Evolutionary conservation across 441 rosid genomes (phyloP).

Genomic region (Pelargonium citronellum): DNA sequence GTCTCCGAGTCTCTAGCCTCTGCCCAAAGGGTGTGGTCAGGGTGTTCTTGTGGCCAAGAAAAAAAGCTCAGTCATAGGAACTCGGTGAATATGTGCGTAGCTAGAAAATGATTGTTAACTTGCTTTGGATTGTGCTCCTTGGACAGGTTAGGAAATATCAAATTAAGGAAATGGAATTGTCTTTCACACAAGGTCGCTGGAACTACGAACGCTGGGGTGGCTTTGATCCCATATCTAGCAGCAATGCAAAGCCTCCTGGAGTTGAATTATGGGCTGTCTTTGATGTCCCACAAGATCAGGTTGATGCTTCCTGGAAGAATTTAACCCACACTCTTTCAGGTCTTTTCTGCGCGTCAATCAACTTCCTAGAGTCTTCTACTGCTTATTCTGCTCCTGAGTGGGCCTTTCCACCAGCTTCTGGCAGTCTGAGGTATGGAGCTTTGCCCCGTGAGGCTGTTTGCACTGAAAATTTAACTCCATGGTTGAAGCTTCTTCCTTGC

Average conservation of each 20-base stretch:
- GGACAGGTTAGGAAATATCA: conserved; percentile 66
- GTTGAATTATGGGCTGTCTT: conserved; percentile 96
- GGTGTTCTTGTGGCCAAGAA: neutral
- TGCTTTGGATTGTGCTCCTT: conserved; percentile 16
- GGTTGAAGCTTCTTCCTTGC: conserved; percentile 96
- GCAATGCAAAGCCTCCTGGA: conserved; percentile 92
- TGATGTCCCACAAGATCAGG: conserved; percentile 64
- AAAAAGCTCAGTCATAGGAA: neutral
- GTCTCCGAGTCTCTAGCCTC: neutral
- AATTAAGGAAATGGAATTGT: conserved; percentile 83
- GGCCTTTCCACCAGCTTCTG: conserved; percentile 59
- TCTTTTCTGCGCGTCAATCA: conserved; percentile 92
- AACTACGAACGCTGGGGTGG: conserved; percentile 94
- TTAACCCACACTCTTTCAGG: conserved; percentile 85
- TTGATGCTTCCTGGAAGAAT: conserved; percentile 84
- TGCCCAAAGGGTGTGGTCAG: neutral
- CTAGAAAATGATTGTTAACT: neutral
- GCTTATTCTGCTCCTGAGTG: conserved; percentile 72
- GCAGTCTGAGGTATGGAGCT: conserved; percentile 71
- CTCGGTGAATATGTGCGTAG: too few species aligned
- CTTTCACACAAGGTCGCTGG: conserved; percentile 98
- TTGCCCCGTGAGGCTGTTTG: conserved; percentile 98
- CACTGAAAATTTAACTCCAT: conserved; percentile 95
- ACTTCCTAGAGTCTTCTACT: conserved; percentile 77
- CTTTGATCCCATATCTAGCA: conserved; percentile 72